Base-by-base conservation (phyloP, 2,329 filamentous ascomycete species). In the Myriosclerotinia duriaeana region DNA sequence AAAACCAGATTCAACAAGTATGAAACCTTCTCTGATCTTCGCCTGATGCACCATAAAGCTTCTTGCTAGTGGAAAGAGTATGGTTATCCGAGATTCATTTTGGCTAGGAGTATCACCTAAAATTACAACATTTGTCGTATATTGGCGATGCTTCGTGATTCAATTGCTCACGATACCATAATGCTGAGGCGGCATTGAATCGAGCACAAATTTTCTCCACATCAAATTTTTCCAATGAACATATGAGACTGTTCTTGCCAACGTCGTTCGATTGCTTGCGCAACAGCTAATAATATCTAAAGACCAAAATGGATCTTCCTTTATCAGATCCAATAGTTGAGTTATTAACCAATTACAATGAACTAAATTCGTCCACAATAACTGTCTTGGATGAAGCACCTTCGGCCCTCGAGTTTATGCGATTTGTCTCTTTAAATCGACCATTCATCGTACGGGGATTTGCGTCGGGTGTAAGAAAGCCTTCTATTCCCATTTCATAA, bases 341-440 rank as follows among this genome's bases (percentile, higher is more conserved):
- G 66, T 82, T 93, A 30, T 84, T 94, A 69, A 82, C 80, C 14
- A 85, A 82, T n/a, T 93, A 91, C 77, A 85, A 89, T 73, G 90
- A 92, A 71, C 84, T 93, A 65, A 94, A 94, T 74, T 77, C 82
- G 66, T 76, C 79, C 30, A 72, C 74, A 20, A 80, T 93, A 66
- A 84, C 89, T 55, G 86, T 87, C 71, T 81, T 93, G 3, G 53
- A 80, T 17, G 80, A 84, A 53, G 85, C 89, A 59, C 91, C 91
- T 5, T 90, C 87, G 38, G 85, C 91, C 0, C 83, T 95, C 7
- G 89, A 93, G 74, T 94, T 94, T 75, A 89, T 93, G 87, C 85
- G 89, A 73, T 89, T 87, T 77, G 90, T 93, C 26, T 83, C 89
- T 20, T 83, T 81, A 46, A 95, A 94, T 75, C 84, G 86, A 1